A percentile compares a stretch with the other conserved stretches of the same genome.
phyloP scores from a whole-genome alignment of 106 monocot species.

The Iris macrosiphon region DNA sequence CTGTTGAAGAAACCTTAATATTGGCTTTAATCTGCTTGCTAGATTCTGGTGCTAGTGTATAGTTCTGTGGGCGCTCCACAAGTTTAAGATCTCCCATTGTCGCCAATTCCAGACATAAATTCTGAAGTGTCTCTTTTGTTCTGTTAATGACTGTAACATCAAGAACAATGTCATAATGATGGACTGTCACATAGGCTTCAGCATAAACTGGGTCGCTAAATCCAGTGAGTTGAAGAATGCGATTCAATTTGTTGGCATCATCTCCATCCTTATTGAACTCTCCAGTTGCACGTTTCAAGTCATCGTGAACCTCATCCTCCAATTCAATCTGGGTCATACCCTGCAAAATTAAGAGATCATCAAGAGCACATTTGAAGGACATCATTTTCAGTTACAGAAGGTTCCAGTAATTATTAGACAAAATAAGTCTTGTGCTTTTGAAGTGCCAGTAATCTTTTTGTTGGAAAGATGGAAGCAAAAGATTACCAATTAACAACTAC shows the following conservation, averaged over 20 bases:
- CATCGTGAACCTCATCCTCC: slow-evolving; percentile 93
- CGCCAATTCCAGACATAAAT: slow-evolving; percentile 80
- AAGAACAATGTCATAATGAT: slow-evolving; percentile 94
- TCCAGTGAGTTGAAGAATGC: slow-evolving; percentile 86
- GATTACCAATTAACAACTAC: not conserved
- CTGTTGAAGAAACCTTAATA: slow-evolving; percentile 96
- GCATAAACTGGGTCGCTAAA: slow-evolving; percentile 94
- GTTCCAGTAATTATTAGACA: not conserved
- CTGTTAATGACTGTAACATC: slow-evolving; percentile 92
- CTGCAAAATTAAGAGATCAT: slow-evolving; percentile 18
- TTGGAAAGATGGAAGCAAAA: too few species aligned
- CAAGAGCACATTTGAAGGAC: not conserved
- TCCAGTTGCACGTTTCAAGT: slow-evolving; percentile 88
- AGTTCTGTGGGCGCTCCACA: slow-evolving; percentile 90
- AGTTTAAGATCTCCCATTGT: slow-evolving; percentile 96
- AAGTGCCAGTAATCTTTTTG: not conserved
- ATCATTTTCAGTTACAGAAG: not conserved
- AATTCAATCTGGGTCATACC: slow-evolving; percentile 92
- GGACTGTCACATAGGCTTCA: slow-evolving; percentile 88
- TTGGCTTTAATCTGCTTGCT: slow-evolving; percentile 83
- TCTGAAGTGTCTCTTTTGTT: slow-evolving; percentile 88
- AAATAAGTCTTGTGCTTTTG: not conserved
- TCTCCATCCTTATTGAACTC: slow-evolving; percentile 81
- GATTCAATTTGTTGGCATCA: slow-evolving; percentile 78
- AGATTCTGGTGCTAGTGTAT: slow-evolving; percentile 82